Base-by-base conservation (phyloP, 768 basidiomycete species). In the Lentinula sp. region DNA sequence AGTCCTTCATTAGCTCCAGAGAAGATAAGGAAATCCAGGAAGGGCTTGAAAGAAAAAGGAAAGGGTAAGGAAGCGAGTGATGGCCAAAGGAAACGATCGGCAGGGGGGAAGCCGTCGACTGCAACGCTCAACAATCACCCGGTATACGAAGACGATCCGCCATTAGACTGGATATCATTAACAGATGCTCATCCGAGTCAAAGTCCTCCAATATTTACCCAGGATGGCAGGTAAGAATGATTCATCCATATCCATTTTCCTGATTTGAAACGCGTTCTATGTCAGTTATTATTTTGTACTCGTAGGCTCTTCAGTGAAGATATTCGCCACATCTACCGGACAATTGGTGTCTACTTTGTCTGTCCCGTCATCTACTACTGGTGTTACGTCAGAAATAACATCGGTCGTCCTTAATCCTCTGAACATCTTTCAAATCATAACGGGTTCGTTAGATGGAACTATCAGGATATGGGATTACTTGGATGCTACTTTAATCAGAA, bases 401-500 rank as follows among this genome's bases (percentile, higher is more conserved):
- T 83, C 86, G 43, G 83, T 88, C 43, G 75, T 87, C 43, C 74
- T 98, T 59, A 90, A 85, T 70, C 94, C 97, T 13, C 81, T 86
- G 63, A 98, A 97, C 73, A 79, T 85, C 28, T 91, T 93, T 64
- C 97, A 98, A 71, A 74, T 99, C 64, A 85, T 98, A 64, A 93
- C 93, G 10, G 87, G 85, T 52, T 91, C 92, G 7, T 67, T 86
- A 62, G 90, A 94, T 66, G 96, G 95, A n/a, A 81, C 80, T 39
- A 73, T 98, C 63, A 84, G 91, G 70, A 75, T 97, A 28, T 99
- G 97, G 97, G 94, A 98, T 74, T 95, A 90, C 72, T 75, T 95
- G 41, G 95, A 97, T 61, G 94, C 87, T 5, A 77, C 80, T 7
- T 74, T 97, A 10, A 76, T 98, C 62, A 85, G 86, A 62, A 91